Base-by-base conservation (phyloP, 805 yeast genomes). In the Kockiozyma suomiensis region DNA sequence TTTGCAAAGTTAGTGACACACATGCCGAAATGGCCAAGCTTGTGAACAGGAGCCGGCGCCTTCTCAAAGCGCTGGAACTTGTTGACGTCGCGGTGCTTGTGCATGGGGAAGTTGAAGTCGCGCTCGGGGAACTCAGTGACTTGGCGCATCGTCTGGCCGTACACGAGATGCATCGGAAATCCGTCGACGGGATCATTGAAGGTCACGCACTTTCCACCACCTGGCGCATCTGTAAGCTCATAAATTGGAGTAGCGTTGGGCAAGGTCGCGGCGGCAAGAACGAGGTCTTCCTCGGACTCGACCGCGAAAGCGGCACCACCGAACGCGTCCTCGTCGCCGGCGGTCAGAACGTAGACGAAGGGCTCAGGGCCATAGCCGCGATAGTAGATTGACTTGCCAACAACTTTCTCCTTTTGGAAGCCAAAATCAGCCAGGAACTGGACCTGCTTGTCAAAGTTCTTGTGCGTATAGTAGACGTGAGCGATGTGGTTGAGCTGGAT, bases 351-450 rank as follows among this genome's bases (percentile, higher is more conserved):
- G 19, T 43, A 43, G 35, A 43, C 32, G 17, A 43, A 43, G 32
- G 48, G 48, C 33, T 43, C 48, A 13, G 48, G 35, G 48, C 48
- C 48, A 43, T 43, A 43, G 13, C 48, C 48, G 15, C 48, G 32
- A 25, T 8, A 43, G 35, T 43, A 43, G 35, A 26, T 43, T 5
- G 48, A 43, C 35, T 43, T 43, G 7, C 48, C 48, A 15, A 43
- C 35, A 26, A 25, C 33, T 15, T 43, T 43, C 26, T 25, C 35
- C 19, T 13, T 43, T 28, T 43, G 48, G 19, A 43, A 43, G 7
- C 48, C 48, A 43, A 43, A 43, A 19, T 43, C 48, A 4, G 30
- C 48, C 19, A 43, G 48, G 35, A 43, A 43, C 48, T 43, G 30
- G 33, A 8, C 17, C 33, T 25, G 35, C 32, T 23, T 43, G 48